A percentile compares a stretch with the other conserved stretches of the same genome.
These are phyloP conservation scores for Pseudonitzschia multiseries DNA, from an alignment of 108 stramenopile species.

Conservation along the genomic window DNA sequence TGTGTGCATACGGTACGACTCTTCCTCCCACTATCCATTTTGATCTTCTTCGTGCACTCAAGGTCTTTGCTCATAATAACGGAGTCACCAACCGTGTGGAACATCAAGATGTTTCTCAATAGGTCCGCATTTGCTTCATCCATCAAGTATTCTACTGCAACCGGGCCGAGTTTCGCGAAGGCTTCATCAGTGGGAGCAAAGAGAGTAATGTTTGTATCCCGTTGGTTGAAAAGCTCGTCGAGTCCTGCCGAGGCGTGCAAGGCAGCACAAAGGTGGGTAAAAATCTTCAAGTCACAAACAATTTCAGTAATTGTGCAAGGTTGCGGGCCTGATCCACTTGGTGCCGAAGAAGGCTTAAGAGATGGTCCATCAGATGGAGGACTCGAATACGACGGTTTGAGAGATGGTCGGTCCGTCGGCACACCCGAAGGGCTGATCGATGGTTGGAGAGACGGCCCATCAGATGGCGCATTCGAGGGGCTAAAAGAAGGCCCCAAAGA, in stretches of 20 bases:
- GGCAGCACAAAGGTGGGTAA: conserved; percentile 6
- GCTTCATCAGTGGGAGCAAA: conserved; percentile 58
- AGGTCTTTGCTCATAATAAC: conserved; percentile 4
- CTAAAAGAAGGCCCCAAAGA: background rate
- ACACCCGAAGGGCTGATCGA: background rate
- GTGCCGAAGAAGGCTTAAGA: background rate
- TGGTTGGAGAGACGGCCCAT: background rate
- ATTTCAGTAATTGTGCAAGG: conserved; percentile 4
- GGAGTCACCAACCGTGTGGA: conserved; percentile 17
- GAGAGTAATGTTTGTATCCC: conserved; percentile 17
- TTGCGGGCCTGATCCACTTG: background rate
- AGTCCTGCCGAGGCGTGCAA: background rate
- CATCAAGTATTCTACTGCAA: conserved; percentile 1
- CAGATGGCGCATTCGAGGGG: background rate
- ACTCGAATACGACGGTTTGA: background rate
- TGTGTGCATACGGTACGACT: conserved; percentile 27
- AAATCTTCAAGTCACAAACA: background rate
- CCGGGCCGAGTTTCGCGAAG: conserved; percentile 29
- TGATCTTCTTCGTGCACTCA: conserved; percentile 24
- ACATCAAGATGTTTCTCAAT: conserved; percentile 26
- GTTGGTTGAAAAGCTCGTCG: background rate
- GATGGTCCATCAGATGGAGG: background rate
- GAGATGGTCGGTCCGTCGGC: background rate
- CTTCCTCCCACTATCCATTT: conserved; percentile 41
- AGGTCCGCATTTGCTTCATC: conserved; percentile 14